Evolutionary conservation across 2,329 filamentous ascomycete species (phyloP).

Genomic region (Colletotrichum incanum): DNA sequence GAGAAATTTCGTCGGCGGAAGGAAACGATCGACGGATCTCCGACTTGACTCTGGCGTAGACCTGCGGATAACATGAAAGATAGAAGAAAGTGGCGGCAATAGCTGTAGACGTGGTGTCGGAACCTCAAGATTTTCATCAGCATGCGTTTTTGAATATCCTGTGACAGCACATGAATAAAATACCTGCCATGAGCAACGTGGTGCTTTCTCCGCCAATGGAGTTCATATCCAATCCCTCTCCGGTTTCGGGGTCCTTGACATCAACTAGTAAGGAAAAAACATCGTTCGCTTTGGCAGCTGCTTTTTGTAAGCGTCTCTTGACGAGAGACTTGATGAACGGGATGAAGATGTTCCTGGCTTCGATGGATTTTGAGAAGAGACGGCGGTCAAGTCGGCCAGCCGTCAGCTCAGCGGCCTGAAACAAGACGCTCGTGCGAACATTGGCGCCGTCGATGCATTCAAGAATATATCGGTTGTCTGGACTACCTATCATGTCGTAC

Average conservation of each 20-base stretch:
- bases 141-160: constrained; percentile 19
- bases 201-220: constrained; percentile 62
- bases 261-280: constrained; percentile 64
- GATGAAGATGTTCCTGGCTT: constrained; percentile 17
- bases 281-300: constrained; percentile 54
- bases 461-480: constrained; percentile 36
- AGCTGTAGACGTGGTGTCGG: constrained; percentile 57
- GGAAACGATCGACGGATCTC: constrained; percentile 53
- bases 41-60: constrained; percentile 48
- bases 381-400: background rate
- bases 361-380: constrained; percentile 29
- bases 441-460: constrained; percentile 44
- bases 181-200: constrained; percentile 50
- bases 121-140: constrained; percentile 42
- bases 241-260: constrained; percentile 62
- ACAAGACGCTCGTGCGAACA: constrained; percentile 35
- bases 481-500: constrained; percentile 41
- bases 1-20: constrained; percentile 53
- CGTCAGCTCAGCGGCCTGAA: constrained; percentile 26
- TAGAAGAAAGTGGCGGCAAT: constrained; percentile 57
- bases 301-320: background rate
- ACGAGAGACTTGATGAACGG: too few species aligned
- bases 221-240: constrained; percentile 56
- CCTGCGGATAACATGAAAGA: constrained; percentile 51
- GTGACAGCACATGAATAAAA: background rate